Evolutionary conservation across 2,329 filamentous ascomycete species (phyloP), one percentile per base, ranked within the genome.

Genomic region (Epichloe sibirici): DNA sequence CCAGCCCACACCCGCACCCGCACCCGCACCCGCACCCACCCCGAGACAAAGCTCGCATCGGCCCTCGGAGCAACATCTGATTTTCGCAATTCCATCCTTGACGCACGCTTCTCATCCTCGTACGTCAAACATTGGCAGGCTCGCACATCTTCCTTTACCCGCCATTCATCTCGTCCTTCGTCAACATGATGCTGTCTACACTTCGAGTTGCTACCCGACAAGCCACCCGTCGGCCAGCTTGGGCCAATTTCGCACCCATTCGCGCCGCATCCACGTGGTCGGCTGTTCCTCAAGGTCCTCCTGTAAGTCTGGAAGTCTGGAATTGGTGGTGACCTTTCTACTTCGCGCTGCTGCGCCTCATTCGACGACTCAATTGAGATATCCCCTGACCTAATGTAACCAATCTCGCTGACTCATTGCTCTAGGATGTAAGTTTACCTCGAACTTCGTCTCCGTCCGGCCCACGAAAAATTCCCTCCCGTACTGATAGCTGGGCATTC

Each of bases 201-300:
- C 66, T 80, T 58, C 74, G 77, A 68, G 63, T 77, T 59, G 74
- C 73, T 58, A 70, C 73, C 65, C 73, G 78, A 62, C 74, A 73
- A 64, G 73, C 69, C 61, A 67, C 66, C 56, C 62, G 69, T 57
- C 71, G 69, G 57, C 65, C 66, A 56, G 66, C 69, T 45, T 63
- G 69, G 57, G 61, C 71, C 59, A 68, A 67, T 59, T 63, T 72
- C 47, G 65, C 68, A 54, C 69, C 68, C 58, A 60, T 70, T 52
- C 79, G 77, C 58, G 69, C 83, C 59, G 83, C 81, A 61, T 95
- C 90, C 56, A 88, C 86, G 61, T 97, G 91, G 90, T 82, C 88
- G 66, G 86, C 87, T 65, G 89, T 97, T 52, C 85, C 88, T 61
- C 88, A 96, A 74, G 91, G 91, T 58, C 91, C 91, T 80, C 90